These are phyloP conservation scores for Lipomyces starkeyi DNA, from an alignment of 805 yeast genomes.

Conservation along the genomic window DNA sequence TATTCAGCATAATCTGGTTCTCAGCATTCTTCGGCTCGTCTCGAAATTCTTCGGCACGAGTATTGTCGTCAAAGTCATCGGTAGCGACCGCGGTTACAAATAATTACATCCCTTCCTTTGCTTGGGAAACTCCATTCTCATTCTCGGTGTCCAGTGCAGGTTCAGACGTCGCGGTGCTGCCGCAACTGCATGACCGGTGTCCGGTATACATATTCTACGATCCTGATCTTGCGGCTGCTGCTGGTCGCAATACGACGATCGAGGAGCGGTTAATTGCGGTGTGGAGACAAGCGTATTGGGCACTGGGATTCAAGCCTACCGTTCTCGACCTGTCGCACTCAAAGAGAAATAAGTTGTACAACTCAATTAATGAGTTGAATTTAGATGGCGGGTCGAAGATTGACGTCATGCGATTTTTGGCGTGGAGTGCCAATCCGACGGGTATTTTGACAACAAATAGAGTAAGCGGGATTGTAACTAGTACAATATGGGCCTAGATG, in stretches of 20 bases:
- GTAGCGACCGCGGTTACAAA: conserved; percentile 13
- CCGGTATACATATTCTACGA: conserved; percentile 36
- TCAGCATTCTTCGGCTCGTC: conserved; percentile 9
- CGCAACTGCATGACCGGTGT: conserved; percentile 29
- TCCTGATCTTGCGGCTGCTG: conserved; percentile 11
- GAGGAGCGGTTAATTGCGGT: conserved; percentile 37
- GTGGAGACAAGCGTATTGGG: conserved; percentile 43
- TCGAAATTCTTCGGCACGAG: conserved; percentile 7
- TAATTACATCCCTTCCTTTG: conserved; percentile 31
- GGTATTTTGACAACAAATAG: conserved; percentile 41
- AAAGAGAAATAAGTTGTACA: conserved; percentile 32
- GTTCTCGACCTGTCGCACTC: conserved; percentile 38
- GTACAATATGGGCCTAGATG: neutral
- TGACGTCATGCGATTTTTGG: conserved; percentile 35
- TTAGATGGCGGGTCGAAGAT: conserved; percentile 20
- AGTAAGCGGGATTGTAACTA: conserved; percentile 16
- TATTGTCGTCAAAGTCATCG: neutral
- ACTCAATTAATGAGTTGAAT: conserved; percentile 19
- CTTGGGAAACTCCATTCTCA: conserved; percentile 36
- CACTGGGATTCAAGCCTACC: conserved; percentile 43
- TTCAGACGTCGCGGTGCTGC: conserved; percentile 33
- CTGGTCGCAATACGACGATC: conserved; percentile 23
- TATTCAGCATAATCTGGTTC: conserved; percentile 5
- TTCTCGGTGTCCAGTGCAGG: conserved; percentile 32
- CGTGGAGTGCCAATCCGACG: conserved; percentile 41